Percentiles rank a stretch among this genome's conserved stretches.
Conservation (phyloP, 2,329 filamentous ascomycete species). For the Fusarium sororula region DNA sequence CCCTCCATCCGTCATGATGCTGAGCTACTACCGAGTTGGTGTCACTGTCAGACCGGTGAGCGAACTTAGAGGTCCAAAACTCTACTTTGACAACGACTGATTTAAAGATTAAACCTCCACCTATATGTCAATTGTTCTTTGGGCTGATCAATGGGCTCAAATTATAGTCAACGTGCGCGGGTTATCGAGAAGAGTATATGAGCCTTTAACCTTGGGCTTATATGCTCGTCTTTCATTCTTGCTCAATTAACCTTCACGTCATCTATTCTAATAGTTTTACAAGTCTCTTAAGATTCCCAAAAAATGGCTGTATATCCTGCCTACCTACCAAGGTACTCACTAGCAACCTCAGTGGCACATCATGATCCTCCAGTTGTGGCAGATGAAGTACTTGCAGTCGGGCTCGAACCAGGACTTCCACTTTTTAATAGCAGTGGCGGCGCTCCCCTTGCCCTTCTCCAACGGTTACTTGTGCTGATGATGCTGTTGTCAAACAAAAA, state of each 20-base stretch:
- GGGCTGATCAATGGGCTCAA: neutral
- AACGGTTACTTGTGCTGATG: slow-evolving; percentile 62
- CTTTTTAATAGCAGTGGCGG: slow-evolving; percentile 40
- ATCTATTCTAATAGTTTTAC: neutral
- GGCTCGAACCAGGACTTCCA: neutral
- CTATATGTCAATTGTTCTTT: neutral
- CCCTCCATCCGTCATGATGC: slow-evolving; percentile 24
- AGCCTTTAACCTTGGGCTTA: neutral
- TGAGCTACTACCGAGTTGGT: slow-evolving; percentile 5
- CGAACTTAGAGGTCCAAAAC: neutral
- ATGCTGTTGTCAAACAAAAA: slow-evolving; percentile 65
- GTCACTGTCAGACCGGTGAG: slow-evolving; percentile 13
- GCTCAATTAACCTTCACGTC: neutral
- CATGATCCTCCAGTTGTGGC: neutral
- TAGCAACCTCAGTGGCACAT: neutral
- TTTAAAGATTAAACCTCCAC: neutral
- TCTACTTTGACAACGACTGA: neutral
- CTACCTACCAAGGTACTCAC: neutral
- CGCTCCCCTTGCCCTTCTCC: slow-evolving; percentile 58
- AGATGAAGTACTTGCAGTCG: neutral
- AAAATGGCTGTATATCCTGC: too few species aligned
- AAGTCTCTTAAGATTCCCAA: neutral
- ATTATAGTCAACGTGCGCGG: neutral
- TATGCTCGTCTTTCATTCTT: neutral
- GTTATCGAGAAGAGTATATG: neutral